Conservation (phyloP, 2,329 filamentous ascomycete genomes). For the Didymella exigua region DNA sequence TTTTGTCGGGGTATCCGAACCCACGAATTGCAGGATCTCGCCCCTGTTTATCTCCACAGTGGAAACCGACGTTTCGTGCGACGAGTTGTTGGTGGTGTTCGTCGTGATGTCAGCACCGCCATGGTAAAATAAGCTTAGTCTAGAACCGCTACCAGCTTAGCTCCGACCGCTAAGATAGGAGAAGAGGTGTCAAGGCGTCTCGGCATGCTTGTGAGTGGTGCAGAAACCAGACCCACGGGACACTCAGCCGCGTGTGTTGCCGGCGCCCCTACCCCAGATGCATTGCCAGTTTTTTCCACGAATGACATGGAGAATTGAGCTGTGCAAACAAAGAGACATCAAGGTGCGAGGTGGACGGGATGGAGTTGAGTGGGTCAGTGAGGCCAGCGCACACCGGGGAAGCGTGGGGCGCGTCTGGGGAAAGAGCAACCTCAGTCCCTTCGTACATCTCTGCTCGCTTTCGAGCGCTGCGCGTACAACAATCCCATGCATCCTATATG, state of each 20-base stretch:
- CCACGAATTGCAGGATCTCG: conserved; percentile 9
- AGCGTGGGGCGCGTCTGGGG: background rate
- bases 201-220: conserved; percentile 19
- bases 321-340: background rate
- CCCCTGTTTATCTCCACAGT: conserved; percentile 1
- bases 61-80: background rate
- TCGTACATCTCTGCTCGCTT: background rate
- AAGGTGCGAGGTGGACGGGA: background rate
- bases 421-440: background rate
- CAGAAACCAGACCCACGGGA: conserved; percentile 4
- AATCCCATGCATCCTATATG: too few species aligned
- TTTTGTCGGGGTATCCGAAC: conserved; percentile 3
- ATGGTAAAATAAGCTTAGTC: conserved; percentile 10
- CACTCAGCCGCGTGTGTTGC: background rate
- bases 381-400: background rate
- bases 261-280: background rate
- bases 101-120: conserved; percentile 2
- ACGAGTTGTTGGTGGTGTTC: background rate
- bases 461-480: background rate
- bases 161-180: conserved; percentile 10
- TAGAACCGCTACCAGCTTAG: conserved; percentile 18
- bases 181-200: conserved; percentile 19
- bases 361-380: background rate
- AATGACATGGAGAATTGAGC: background rate
- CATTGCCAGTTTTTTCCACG: conserved; percentile 3